These are phyloP conservation scores for Melocanna baccifera DNA, from an alignment of 176 grass and related monocot species.

Conservation along the genomic window DNA sequence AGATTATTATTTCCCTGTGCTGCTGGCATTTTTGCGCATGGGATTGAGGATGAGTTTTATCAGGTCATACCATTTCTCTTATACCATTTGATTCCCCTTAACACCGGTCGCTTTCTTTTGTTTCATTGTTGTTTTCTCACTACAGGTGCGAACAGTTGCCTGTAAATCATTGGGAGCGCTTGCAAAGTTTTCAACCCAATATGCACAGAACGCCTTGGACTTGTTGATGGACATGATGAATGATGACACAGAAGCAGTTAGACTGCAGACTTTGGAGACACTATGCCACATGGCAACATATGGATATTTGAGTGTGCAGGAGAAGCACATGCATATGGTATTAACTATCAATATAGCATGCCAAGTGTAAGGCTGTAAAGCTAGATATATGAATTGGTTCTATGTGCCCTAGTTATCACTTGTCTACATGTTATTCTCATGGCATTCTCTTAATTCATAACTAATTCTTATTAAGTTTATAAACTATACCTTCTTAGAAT, in stretches of 20 bases:
- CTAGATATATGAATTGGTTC: neutral
- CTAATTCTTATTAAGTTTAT: slow-evolving; percentile 5
- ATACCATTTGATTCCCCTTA: neutral
- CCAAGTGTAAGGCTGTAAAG: neutral
- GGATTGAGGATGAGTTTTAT: slow-evolving; percentile 87
- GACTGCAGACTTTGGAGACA: slow-evolving; percentile 65
- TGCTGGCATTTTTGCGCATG: slow-evolving; percentile 76
- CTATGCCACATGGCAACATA: slow-evolving; percentile 62
- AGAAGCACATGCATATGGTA: slow-evolving; percentile 94
- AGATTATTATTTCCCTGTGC: slow-evolving; percentile 52
- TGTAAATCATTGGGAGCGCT: slow-evolving; percentile 73
- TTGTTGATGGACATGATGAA: slow-evolving; percentile 95
- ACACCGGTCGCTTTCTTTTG: neutral
- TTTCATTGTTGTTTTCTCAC: slow-evolving; percentile 32
- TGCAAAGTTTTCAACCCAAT: slow-evolving; percentile 55
- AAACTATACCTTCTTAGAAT: neutral
- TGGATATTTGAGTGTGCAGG: slow-evolving; percentile 64
- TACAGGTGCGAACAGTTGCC: slow-evolving; percentile 63
- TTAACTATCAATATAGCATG: slow-evolving; percentile 16
- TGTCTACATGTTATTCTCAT: neutral
- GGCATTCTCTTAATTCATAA: neutral
- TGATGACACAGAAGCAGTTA: slow-evolving; percentile 76
- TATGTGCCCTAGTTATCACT: neutral
- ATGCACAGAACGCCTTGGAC: slow-evolving; percentile 63
- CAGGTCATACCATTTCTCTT: slow-evolving; percentile 46